Percentiles rank a stretch among this genome's conserved stretches.
Conservation (phyloP, 768 basidiomycete species). For the Lentinula sp. region DNA sequence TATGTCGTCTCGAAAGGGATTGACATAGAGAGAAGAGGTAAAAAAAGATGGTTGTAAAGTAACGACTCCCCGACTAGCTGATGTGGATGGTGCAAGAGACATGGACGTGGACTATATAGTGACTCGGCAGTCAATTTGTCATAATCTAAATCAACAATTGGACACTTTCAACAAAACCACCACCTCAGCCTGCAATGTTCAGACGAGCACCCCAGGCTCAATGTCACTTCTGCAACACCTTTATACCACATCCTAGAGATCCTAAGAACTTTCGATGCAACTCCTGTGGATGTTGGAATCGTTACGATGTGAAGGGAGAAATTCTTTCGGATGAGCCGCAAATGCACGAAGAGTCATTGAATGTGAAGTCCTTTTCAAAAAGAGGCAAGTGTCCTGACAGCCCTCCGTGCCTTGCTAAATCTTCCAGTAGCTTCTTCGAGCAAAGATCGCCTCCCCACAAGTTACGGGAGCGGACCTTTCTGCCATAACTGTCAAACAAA, state of each 20-base stretch:
- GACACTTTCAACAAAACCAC: slow-evolving; percentile 7
- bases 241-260: slow-evolving; percentile 37
- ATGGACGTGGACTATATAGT: slow-evolving; percentile 15
- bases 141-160: not conserved
- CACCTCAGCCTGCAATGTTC: slow-evolving; percentile 35
- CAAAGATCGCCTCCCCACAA: slow-evolving; percentile 61
- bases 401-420: not conserved
- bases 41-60: slow-evolving; percentile 72
- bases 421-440: slow-evolving; percentile 51
- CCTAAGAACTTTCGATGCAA: slow-evolving; percentile 59
- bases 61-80: slow-evolving; percentile 49
- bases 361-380: slow-evolving; percentile 61
- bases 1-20: slow-evolving; percentile 61
- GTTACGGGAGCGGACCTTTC: slow-evolving; percentile 60
- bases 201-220: slow-evolving; percentile 40
- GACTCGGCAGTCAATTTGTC: too few relatives aligned
- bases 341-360: slow-evolving; percentile 78
- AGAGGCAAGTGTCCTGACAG: slow-evolving; percentile 42
- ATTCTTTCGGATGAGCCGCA: slow-evolving; percentile 84
- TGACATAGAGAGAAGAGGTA: slow-evolving; percentile 69
- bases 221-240: slow-evolving; percentile 73
- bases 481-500: slow-evolving; percentile 92
- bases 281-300: slow-evolving; percentile 69
- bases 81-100: slow-evolving; percentile 31
- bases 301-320: slow-evolving; percentile 64